Evolutionary conservation across 768 basidiomycete genomes (phyloP).

Genomic region (Antrodiella citrinella): DNA sequence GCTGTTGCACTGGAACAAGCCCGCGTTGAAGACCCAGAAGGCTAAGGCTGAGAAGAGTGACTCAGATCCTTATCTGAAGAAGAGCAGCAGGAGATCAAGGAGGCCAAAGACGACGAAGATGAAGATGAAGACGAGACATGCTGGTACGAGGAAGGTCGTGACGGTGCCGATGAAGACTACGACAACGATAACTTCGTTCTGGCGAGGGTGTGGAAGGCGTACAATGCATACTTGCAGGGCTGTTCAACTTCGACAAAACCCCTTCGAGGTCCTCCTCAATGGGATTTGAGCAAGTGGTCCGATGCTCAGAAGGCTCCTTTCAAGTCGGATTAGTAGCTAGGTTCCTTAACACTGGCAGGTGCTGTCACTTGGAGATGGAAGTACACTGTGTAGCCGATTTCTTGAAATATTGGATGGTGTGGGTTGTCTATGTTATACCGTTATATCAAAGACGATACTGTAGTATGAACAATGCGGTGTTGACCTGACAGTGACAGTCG

Average conservation of each 20-base stretch:
- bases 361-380: too few relatives aligned
- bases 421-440: too few relatives aligned
- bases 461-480: too few relatives aligned
- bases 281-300: conserved; percentile 32
- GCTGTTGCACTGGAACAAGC: too few relatives aligned
- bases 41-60: conserved; percentile 7
- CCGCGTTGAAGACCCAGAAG: too few relatives aligned
- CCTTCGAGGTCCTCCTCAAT: conserved; percentile 23
- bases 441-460: too few relatives aligned
- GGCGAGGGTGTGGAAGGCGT: conserved; percentile 29
- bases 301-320: conserved; percentile 24
- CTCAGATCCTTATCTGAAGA: conserved; percentile 1
- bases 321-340: too few relatives aligned
- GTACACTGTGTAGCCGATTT: too few relatives aligned
- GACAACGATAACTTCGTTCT: conserved; percentile 18
- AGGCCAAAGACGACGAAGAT: background rate
- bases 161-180: conserved; percentile 3
- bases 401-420: too few relatives aligned
- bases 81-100: conserved; percentile 2
- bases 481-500: too few relatives aligned
- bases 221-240: conserved; percentile 23
- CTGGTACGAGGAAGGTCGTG: background rate
- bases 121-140: background rate
- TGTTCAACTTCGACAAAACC: conserved; percentile 23
- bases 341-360: too few relatives aligned